Evolutionary conservation across 1,139 yeast genomes (phyloP).

Genomic region (Blastobotrys ciferrii): DNA sequence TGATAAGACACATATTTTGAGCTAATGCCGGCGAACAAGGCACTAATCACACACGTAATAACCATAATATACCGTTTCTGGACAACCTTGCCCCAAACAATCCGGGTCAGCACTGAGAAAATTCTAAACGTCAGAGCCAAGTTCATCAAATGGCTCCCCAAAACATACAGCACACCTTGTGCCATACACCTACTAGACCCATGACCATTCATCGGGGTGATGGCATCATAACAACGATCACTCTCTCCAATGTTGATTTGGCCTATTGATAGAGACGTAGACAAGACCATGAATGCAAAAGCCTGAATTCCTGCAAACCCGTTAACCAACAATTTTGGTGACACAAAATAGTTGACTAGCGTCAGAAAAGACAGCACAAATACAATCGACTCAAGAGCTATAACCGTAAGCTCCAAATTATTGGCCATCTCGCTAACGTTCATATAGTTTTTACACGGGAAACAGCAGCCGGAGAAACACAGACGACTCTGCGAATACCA

Average conservation of each 20-base stretch:
- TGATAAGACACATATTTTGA: constrained; percentile 10
- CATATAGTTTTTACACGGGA: constrained; percentile 4
- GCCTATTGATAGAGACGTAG: constrained; percentile 17
- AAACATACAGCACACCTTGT: constrained; percentile 22
- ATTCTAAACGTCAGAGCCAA: constrained; percentile 20
- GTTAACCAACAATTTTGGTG: constrained; percentile 20
- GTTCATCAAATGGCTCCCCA: constrained; percentile 19
- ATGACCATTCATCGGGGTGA: constrained; percentile 15
- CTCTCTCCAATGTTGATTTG: constrained; percentile 10
- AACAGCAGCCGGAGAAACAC: constrained; percentile 4
- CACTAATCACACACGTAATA: constrained; percentile 13
- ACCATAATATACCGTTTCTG: constrained; percentile 18
- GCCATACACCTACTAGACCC: constrained; percentile 18
- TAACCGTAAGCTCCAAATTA: not conserved
- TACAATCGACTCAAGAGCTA: not conserved
- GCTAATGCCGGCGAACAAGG: constrained; percentile 20
- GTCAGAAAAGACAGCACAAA: constrained; percentile 4
- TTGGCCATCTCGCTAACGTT: not conserved
- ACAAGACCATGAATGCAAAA: constrained; percentile 18
- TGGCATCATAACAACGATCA: constrained; percentile 12
- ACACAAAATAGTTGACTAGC: constrained; percentile 17
- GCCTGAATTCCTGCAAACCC: constrained; percentile 25
- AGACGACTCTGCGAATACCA: not conserved
- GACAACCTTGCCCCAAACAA: constrained; percentile 17
- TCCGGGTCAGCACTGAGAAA: constrained; percentile 16